Conservation (phyloP, 768 basidiomycete genomes). For the Phanerochaete carnosa region DNA sequence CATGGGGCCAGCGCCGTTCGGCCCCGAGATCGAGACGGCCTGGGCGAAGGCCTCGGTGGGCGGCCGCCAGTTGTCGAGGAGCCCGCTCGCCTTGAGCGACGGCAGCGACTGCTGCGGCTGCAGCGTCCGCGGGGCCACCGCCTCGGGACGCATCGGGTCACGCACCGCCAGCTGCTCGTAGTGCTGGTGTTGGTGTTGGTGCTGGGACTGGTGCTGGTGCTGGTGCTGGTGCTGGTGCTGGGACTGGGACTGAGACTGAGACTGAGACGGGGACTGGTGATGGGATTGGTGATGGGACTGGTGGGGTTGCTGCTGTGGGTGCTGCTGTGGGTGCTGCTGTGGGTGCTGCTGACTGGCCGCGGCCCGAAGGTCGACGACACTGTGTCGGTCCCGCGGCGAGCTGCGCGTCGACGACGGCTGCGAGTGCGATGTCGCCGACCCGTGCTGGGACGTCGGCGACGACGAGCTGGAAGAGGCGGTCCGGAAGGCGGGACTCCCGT, state of each 20-base stretch:
- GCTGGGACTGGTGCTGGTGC: not conserved
- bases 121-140: not conserved
- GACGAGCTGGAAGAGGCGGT: not conserved
- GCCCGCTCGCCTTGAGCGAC: slow-evolving; percentile 71
- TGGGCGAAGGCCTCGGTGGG: slow-evolving; percentile 22
- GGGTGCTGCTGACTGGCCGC: not conserved
- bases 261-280: not conserved
- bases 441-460: not conserved
- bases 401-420: slow-evolving; percentile 7
- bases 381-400: slow-evolving; percentile 13
- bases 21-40: slow-evolving; percentile 15
- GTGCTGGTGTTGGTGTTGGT: not conserved
- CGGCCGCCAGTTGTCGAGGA: slow-evolving; percentile 49
- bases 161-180: not conserved
- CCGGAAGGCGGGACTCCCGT: slow-evolving; percentile 7
- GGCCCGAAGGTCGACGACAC: not conserved
- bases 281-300: not conserved
- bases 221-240: not conserved
- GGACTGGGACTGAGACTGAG: not conserved
- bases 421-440: not conserved
- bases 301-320: not conserved
- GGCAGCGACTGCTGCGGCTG: slow-evolving; percentile 44
- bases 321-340: not conserved
- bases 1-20: not conserved
- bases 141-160: not conserved